Base-by-base conservation (phyloP, 176 grass and related monocot genomes). In the Zoysia pacifica region DNA sequence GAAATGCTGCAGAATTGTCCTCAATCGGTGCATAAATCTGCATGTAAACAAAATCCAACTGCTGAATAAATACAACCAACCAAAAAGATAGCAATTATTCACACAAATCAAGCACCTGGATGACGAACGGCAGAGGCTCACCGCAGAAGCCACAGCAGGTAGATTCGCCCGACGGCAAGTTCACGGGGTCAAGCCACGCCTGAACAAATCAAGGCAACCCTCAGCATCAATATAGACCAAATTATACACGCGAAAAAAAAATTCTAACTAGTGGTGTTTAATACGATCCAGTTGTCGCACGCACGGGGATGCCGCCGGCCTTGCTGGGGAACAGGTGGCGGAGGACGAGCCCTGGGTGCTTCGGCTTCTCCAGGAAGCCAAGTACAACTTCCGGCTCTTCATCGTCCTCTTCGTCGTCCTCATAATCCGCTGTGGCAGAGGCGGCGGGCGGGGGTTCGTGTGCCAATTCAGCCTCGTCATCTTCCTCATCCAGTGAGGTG, bases 251-350 rank as follows among this genome's bases (percentile, higher is more conserved):
- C 28, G 28, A 67, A 62, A 45, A 12, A 12, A 60, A 0, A 63
- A 18, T 51, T 62, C 20, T 61, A 78, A 44, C 2, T 3, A 18
- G 4, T 51, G 13, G 1, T 58, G 16, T 35, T 78, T 1, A 72
- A 43, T 0, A 71, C 3, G 60, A 73, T 28, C 2, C 12, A 12
- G 39, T 49, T 16, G 54, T 82, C 0, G 46, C 38, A 69, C 73
- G 9, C 41, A 95, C 86, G 56, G 90, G 96, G 58, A 82, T 71
- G 49, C 86, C 88, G 50, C 96, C 90, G n/a, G 76, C 90, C 91
- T 99, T 99, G 81, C 86, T 89, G 46, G 92, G 92, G 76, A 99
- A 99, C 18, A 87, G 48, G 52, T 95, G 92, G 72, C 90, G 84
- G 37, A 95, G 92, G 43, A 99, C 86, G 52, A 85, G 82, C 9